Evolutionary conservation across 2,329 filamentous ascomycete species (phyloP).

Genomic region (Alternaria dauci): DNA sequence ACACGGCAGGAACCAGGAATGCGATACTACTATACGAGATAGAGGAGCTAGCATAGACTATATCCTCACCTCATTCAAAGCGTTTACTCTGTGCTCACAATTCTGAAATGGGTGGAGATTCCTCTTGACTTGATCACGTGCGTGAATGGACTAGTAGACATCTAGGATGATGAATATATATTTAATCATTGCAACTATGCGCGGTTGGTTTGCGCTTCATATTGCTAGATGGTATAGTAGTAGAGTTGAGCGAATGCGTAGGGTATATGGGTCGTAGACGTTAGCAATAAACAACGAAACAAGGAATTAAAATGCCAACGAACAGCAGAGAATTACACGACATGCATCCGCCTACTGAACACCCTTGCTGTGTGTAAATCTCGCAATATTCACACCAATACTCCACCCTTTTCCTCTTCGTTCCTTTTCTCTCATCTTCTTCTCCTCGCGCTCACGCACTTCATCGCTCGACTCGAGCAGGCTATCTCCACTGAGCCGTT

Average conservation of each 20-base stretch:
- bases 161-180: not conserved
- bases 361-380: slow-evolving; percentile 34
- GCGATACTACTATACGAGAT: not conserved
- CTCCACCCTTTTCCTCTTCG: slow-evolving; percentile 42
- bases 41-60: not conserved
- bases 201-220: not conserved
- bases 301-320: not conserved
- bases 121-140: not conserved
- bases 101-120: not conserved
- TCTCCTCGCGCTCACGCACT: slow-evolving; percentile 14
- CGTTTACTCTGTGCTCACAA: not conserved
- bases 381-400: slow-evolving; percentile 29
- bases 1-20: not conserved
- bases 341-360: slow-evolving; percentile 36
- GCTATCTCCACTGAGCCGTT: slow-evolving; percentile 15
- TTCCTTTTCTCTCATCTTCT: slow-evolving; percentile 25
- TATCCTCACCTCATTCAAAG: not conserved
- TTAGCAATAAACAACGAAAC: not conserved
- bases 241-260: not conserved
- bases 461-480: slow-evolving; percentile 5
- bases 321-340: not conserved
- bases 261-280: not conserved
- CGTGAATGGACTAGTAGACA: not conserved
- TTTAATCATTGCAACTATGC: not conserved
- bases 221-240: not conserved